phyloP scores from a whole-genome alignment of 2,329 filamentous ascomycete species.

The Claviceps purpurea region DNA sequence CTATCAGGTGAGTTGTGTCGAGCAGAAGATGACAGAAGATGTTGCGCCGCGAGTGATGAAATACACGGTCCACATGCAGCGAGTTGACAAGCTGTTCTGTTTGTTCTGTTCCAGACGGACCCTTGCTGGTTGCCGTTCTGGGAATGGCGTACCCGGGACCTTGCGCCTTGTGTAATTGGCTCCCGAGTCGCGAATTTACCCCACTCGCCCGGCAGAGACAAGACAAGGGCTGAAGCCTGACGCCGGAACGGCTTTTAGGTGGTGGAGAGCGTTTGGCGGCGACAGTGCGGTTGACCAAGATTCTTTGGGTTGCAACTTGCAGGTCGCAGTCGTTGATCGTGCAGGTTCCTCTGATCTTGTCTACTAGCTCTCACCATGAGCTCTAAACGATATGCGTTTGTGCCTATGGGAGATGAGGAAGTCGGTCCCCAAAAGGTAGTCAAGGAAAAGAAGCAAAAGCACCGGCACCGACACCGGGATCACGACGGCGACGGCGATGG shows the following conservation, averaged over 20 bases:
- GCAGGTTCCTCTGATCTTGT: neutral
- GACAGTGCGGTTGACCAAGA: too few species aligned
- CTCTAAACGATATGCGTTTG: conserved; percentile 50
- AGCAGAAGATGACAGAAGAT: neutral
- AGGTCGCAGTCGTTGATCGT: too few species aligned
- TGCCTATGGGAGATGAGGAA: conserved; percentile 54
- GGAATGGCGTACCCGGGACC: too few species aligned
- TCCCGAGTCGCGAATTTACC: too few species aligned
- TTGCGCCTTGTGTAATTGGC: too few species aligned
- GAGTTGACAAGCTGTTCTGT: conserved; percentile 1
- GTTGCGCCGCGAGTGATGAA: neutral
- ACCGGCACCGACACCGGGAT: conserved; percentile 23
- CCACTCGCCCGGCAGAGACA: too few species aligned
- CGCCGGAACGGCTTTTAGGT: too few species aligned
- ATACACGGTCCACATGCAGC: neutral
- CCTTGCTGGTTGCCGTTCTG: neutral
- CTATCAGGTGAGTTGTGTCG: neutral
- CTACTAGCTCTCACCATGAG: conserved; percentile 23
- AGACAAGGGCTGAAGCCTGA: too few species aligned
- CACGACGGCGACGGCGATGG: conserved; percentile 20
- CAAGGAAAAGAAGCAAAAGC: conserved; percentile 32
- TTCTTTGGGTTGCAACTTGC: too few species aligned
- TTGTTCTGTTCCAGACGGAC: neutral
- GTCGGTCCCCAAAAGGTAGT: conserved; percentile 41
- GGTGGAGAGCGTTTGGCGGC: too few species aligned